Evolutionary conservation across 495 filamentous ascomycete species (phyloP).

Genomic region (Elasticomyces elasticus): DNA sequence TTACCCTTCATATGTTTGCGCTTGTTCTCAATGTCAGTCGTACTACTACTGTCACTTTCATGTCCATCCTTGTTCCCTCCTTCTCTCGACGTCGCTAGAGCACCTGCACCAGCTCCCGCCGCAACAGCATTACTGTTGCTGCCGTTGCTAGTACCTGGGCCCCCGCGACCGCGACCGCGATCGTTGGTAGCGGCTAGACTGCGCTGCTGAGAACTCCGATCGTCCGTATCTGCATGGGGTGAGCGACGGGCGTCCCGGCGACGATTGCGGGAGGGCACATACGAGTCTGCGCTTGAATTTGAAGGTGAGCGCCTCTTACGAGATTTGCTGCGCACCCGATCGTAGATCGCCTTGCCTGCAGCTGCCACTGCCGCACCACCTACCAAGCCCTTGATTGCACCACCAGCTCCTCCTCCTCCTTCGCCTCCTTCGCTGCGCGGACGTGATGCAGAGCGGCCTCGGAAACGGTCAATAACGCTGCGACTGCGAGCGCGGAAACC

Average conservation of each 20-base stretch:
- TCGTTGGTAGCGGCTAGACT: conserved; percentile 11
- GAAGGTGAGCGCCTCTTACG: conserved; percentile 28
- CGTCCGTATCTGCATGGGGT: conserved; percentile 22
- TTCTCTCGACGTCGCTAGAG: background rate
- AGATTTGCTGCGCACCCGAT: conserved; percentile 56
- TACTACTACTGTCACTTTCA: conserved; percentile 46
- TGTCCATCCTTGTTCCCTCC: background rate
- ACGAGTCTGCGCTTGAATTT: conserved; percentile 43
- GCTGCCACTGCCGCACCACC: conserved; percentile 67
- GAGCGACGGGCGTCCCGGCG: conserved; percentile 21
- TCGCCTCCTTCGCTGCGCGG: conserved; percentile 26
- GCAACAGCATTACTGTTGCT: conserved; percentile 1
- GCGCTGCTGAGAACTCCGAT: conserved; percentile 13
- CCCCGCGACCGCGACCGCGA: conserved; percentile 18
- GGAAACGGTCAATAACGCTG: conserved; percentile 23
- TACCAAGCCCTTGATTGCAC: conserved; percentile 54
- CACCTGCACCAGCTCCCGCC: background rate
- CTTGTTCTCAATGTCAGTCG: conserved; percentile 65
- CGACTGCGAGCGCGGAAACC: conserved; percentile 26
- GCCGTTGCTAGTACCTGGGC: conserved; percentile 8
- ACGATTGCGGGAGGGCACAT: conserved; percentile 40
- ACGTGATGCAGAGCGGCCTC: conserved; percentile 34
- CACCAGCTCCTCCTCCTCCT: conserved; percentile 30
- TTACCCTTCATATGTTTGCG: conserved; percentile 74
- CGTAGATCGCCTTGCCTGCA: conserved; percentile 68